A percentile compares a stretch with the other conserved stretches of the same genome.
These are phyloP conservation scores for Camillea tinctor DNA, from an alignment of 2,329 filamentous ascomycete genomes.

Conservation along the genomic window DNA sequence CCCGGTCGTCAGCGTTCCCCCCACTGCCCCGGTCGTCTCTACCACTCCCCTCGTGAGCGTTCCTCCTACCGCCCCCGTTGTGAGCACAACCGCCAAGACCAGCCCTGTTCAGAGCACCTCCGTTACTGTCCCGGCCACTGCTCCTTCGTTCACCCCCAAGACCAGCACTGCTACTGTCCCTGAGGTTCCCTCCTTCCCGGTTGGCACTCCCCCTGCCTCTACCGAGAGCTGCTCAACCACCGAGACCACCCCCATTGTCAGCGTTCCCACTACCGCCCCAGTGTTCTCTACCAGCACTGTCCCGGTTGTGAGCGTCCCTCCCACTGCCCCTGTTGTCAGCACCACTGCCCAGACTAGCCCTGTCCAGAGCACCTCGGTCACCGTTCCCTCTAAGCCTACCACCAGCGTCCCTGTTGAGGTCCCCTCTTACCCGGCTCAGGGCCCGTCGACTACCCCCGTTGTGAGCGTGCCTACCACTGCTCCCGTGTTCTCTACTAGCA, in stretches of 20 bases:
- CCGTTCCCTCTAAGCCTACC: neutral
- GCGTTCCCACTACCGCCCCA: neutral
- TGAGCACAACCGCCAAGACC: neutral
- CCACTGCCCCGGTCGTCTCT: constrained; percentile 12
- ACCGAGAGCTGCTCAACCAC: neutral
- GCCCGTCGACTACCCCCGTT: neutral
- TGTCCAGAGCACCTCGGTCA: neutral
- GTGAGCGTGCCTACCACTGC: too few species aligned
- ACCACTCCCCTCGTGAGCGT: constrained; percentile 10
- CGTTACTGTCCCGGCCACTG: neutral
- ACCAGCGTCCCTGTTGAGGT: neutral
- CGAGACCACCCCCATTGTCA: too few species aligned
- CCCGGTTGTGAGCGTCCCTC: too few species aligned
- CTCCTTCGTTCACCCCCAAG: neutral
- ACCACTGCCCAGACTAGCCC: constrained; percentile 6
- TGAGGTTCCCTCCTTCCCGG: neutral
- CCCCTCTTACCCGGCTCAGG: neutral
- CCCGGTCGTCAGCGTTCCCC: constrained; percentile 1
- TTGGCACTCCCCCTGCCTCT: neutral
- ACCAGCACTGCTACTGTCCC: neutral
- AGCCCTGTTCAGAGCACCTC: constrained; percentile 7
- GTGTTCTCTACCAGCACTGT: neutral
- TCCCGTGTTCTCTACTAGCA: too few species aligned
- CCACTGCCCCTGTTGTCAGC: too few species aligned
- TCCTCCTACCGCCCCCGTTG: neutral